Evolutionary conservation across 257 asterid genomes (phyloP).

Genomic region (Primulina eburnea): DNA sequence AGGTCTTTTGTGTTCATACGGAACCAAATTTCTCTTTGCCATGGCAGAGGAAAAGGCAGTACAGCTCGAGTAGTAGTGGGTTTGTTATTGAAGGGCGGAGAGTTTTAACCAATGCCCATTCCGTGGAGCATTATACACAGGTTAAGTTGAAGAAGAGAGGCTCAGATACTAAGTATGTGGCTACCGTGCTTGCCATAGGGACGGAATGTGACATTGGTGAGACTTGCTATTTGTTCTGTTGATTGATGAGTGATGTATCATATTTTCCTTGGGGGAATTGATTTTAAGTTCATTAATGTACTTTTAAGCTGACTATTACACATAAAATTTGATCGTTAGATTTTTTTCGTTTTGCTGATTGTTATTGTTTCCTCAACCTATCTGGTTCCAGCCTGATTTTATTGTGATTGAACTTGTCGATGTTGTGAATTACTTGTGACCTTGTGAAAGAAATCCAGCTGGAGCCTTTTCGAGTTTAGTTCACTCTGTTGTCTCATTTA

Average conservation of each 20-base stretch:
- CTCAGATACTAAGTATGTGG: conserved; percentile 79
- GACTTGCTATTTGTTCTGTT: conserved; percentile 14
- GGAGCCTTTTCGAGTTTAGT: not conserved
- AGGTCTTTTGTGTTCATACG: conserved; percentile 84
- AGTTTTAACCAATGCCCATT: conserved; percentile 94
- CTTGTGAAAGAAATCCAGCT: not conserved
- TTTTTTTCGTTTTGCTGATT: not conserved
- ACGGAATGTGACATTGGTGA: conserved; percentile 92
- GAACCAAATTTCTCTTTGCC: conserved; percentile 93
- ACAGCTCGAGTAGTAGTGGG: conserved; percentile 89
- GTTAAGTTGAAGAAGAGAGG: conserved; percentile 97
- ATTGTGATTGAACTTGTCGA: not conserved
- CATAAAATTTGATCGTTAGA: not conserved
- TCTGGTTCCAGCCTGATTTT: not conserved
- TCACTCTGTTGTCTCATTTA: not conserved
- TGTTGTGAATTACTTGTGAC: not conserved
- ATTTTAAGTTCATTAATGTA: no score
- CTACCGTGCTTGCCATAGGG: conserved; percentile 91
- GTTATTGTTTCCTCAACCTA: not conserved
- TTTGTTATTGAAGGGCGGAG: conserved; percentile 81
- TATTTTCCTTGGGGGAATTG: not conserved
- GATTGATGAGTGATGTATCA: not conserved
- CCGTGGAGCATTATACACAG: conserved; percentile 93
- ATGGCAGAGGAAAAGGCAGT: conserved; percentile 96
- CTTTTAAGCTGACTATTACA: not conserved